Evolutionary conservation across 805 yeast genomes (phyloP).

Genomic region (Suhomyces xylopsoci): DNA sequence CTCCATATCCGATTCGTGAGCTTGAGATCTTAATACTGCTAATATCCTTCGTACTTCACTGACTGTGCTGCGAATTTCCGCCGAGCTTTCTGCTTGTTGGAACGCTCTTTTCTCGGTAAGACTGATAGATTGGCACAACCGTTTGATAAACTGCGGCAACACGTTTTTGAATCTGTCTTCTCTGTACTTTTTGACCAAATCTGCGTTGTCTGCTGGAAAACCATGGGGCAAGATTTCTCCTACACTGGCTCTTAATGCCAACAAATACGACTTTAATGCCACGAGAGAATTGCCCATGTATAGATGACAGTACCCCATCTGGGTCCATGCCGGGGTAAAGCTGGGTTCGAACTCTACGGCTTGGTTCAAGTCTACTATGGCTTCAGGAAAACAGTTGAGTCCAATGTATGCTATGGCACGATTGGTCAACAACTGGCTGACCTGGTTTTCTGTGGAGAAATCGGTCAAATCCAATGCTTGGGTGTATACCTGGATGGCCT

Average conservation of each 20-base stretch:
- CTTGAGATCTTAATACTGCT: conserved; percentile 20
- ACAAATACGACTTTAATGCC: conserved; percentile 32
- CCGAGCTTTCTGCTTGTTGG: conserved; percentile 30
- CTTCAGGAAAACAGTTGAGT: conserved; percentile 38
- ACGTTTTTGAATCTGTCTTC: conserved; percentile 19
- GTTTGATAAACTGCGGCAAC: conserved; percentile 39
- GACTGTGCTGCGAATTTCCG: conserved; percentile 21
- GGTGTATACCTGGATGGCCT: conserved; percentile 38
- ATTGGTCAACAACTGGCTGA: conserved; percentile 36
- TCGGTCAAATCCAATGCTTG: conserved; percentile 28
- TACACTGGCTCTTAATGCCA: conserved; percentile 25
- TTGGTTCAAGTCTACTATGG: conserved; percentile 32
- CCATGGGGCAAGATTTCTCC: conserved; percentile 32
- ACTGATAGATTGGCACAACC: conserved; percentile 29
- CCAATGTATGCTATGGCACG: conserved; percentile 43
- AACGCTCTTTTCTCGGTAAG: conserved; percentile 37
- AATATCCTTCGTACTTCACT: conserved; percentile 26
- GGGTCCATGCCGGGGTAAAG: conserved; percentile 43
- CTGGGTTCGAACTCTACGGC: conserved; percentile 31
- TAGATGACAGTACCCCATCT: conserved; percentile 41
- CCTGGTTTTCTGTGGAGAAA: conserved; percentile 9
- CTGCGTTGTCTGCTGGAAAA: conserved; percentile 10
- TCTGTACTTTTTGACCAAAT: conserved; percentile 17
- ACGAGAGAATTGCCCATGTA: conserved; percentile 36
- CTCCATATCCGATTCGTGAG: conserved; percentile 25